Base-by-base conservation (phyloP, 345 rosid species). In the Salix viminalis region DNA sequence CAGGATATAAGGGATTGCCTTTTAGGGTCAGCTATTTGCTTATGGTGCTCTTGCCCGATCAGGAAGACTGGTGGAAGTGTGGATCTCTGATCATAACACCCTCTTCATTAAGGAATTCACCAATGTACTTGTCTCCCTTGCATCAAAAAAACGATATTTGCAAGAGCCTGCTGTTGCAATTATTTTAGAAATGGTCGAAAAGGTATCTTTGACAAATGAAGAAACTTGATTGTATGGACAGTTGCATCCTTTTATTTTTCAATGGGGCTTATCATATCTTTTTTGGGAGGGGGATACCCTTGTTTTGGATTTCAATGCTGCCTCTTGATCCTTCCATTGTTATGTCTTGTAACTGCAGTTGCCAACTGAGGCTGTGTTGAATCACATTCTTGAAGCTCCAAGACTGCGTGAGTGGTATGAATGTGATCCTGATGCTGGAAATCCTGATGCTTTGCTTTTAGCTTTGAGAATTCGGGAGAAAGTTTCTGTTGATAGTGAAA, bases 371-470 rank as follows among this genome's bases (percentile, higher is more conserved):
- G 89, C 90, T 19, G 68, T 91, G 70, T 50, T 81, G 79, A 82
- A 86, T 79, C 98, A 91, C 83, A 78, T 96, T 61, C 79, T 92
- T 85, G 91, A 86, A 82, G 91, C 92, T 80, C 87, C 89, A 24
- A 90, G 89, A 79, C 80, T 92, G 70, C 84, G 66, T 41, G 90
- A 91, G 76, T 92, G 95, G 98, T 92, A 93, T 83, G 88, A 87
- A 50, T 88, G 85, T 75, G 95, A 97, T 50, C 68, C 81, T 32
- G 88, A 90, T 77, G 84, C 75, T 80, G 98, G 97, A 76, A 92
- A 96, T 84, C 92, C 99, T 15, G 98, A 96, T 83, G 97, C 98
- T 77, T 85, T 96, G 89, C 94, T 96, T 77, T 83, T 96, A 84
- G 95, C 97, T 8, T 86, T 96, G 79, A 89, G 77, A 83, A 84